phyloP scores from a whole-genome alignment of 2,329 filamentous ascomycete species.

The Diplodia corticola region DNA sequence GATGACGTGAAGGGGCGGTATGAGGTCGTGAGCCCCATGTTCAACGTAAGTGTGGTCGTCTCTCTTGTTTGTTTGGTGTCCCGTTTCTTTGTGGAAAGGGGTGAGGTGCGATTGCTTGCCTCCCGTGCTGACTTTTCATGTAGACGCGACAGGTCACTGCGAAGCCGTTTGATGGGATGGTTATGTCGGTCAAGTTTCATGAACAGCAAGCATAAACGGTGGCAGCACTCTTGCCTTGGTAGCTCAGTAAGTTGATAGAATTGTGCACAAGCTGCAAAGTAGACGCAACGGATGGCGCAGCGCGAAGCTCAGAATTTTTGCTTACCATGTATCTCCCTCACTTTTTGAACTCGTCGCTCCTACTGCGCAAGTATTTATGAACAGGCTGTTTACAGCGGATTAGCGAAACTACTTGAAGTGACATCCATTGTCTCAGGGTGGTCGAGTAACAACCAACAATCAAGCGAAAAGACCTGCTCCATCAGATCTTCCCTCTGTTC shows the following conservation, averaged over 20 bases:
- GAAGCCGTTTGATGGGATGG: slow-evolving; percentile 38
- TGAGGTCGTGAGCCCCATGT: slow-evolving; percentile 34
- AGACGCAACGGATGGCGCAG: not conserved
- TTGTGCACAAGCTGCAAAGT: not conserved
- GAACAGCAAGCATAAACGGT: not conserved
- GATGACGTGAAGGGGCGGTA: slow-evolving; percentile 33
- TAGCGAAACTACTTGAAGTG: not conserved
- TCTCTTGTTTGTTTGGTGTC: not conserved
- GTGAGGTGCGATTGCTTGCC: not conserved
- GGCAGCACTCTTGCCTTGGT: not conserved
- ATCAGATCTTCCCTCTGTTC: not conserved
- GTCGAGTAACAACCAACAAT: too few relatives aligned
- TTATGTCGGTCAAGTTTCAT: slow-evolving; percentile 24
- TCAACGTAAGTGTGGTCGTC: slow-evolving; percentile 33
- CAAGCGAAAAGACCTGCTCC: not conserved
- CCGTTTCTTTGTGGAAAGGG: too few relatives aligned
- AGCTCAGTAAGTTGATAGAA: not conserved
- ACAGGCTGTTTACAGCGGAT: not conserved
- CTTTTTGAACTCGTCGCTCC: not conserved
- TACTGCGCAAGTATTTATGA: not conserved
- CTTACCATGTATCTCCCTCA: not conserved
- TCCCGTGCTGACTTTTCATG: not conserved
- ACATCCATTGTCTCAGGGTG: too few relatives aligned
- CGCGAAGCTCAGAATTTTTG: not conserved
- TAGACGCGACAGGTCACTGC: slow-evolving; percentile 36